Conservation (phyloP, 768 basidiomycete species). For the Pisolithus microcarpus region DNA sequence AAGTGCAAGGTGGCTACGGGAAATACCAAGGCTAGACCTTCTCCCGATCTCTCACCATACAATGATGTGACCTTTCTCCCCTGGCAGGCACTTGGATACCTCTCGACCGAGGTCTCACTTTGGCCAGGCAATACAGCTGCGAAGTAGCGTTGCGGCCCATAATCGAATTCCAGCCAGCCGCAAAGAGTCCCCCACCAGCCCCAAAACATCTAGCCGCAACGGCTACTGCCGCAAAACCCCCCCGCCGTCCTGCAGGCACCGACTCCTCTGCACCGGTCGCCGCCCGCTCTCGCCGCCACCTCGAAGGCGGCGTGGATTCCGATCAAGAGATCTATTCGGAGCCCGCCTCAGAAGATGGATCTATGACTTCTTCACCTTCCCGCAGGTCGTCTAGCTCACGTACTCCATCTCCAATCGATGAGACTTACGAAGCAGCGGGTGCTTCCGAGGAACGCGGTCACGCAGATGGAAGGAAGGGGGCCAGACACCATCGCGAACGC, state of each 20-base stretch:
- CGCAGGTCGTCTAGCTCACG: conserved; percentile 82
- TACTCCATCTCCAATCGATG: conserved; percentile 82
- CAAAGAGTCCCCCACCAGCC: conserved; percentile 88
- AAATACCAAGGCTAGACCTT: conserved; percentile 89
- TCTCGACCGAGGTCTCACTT: conserved; percentile 75
- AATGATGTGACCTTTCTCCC: not conserved
- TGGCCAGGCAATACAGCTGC: conserved; percentile 92
- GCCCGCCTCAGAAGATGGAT: conserved; percentile 77
- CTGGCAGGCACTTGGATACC: conserved; percentile 94
- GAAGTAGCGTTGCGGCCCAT: conserved; percentile 83
- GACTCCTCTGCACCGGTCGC: conserved; percentile 22
- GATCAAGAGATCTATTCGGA: conserved; percentile 59
- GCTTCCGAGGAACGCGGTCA: conserved; percentile 24
- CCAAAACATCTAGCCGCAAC: conserved; percentile 88
- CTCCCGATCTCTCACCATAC: conserved; percentile 1
- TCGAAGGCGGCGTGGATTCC: conserved; percentile 46
- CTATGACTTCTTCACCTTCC: conserved; percentile 86
- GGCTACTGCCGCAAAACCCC: conserved; percentile 37
- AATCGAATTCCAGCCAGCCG: conserved; percentile 86
- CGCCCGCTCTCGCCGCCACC: conserved; percentile 55
- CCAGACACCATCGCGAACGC: conserved; percentile 44
- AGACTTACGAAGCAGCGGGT: conserved; percentile 29
- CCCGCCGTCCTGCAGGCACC: conserved; percentile 18
- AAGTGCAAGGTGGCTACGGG: conserved; percentile 98
- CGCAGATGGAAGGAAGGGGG: conserved; percentile 39